phyloP scores from a whole-genome alignment of 768 basidiomycete species.

The Hemileccinum impolitum region DNA sequence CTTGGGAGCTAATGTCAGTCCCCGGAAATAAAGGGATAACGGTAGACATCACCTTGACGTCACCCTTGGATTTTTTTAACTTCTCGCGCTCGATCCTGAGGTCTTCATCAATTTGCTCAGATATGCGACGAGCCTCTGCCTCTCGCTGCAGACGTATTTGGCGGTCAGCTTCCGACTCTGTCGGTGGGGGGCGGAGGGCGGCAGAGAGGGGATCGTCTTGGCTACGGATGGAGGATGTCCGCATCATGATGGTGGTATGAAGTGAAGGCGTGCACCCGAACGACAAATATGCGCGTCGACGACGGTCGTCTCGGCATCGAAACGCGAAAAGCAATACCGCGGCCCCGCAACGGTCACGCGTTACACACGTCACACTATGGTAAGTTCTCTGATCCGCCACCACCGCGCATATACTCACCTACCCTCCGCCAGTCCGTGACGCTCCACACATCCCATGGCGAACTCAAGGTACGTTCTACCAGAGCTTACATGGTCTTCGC shows the following conservation, averaged over 20 bases:
- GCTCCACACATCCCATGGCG: conserved; percentile 89
- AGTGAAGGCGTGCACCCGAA: conserved; percentile 15
- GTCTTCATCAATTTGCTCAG: conserved; percentile 81
- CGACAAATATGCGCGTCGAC: no score
- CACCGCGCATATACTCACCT: conserved; percentile 18
- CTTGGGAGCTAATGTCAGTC: conserved; percentile 36
- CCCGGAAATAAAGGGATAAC: background rate
- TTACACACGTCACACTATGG: conserved; percentile 30
- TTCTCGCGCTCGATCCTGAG: conserved; percentile 67
- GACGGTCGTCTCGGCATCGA: background rate
- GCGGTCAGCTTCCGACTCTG: conserved; percentile 67
- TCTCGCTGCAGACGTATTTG: conserved; percentile 58
- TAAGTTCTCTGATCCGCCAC: conserved; percentile 22
- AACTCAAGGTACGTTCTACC: conserved; percentile 72
- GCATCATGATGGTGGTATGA: conserved; percentile 46
- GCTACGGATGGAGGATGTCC: conserved; percentile 70
- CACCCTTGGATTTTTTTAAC: conserved; percentile 60
- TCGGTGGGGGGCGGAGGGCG: conserved; percentile 59
- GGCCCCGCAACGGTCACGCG: conserved; percentile 16
- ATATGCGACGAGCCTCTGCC: conserved; percentile 70
- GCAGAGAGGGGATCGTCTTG: conserved; percentile 74
- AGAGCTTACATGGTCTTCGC: background rate
- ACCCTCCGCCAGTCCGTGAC: conserved; percentile 73
- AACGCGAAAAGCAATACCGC: background rate
- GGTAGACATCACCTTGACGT: conserved; percentile 58